These are phyloP conservation scores for Penicillium hesseltinei DNA, from an alignment of 2,329 filamentous ascomycete species.

Conservation along the genomic window DNA sequence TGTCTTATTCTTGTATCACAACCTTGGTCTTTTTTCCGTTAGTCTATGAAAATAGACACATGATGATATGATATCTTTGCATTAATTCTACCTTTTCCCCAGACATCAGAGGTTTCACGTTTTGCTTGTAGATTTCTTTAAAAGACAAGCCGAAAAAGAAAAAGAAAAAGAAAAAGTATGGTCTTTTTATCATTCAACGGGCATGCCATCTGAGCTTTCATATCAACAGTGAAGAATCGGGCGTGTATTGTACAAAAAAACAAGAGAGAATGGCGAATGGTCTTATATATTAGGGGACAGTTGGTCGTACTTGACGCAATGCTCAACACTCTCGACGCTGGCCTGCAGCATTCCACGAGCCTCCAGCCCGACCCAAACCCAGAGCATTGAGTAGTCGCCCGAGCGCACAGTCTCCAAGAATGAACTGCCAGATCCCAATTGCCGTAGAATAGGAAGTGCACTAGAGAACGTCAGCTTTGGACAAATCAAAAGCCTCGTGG, in stretches of 20 bases:
- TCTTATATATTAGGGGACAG: constrained; percentile 77
- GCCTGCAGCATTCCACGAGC: constrained; percentile 85
- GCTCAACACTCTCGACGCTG: constrained; percentile 83
- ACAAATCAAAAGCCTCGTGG: neutral
- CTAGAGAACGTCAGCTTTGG: constrained; percentile 45
- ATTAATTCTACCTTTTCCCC: neutral
- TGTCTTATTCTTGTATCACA: constrained; percentile 17
- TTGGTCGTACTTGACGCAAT: constrained; percentile 86
- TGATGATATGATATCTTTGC: constrained; percentile 13
- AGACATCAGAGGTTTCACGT: neutral
- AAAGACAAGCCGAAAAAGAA: neutral
- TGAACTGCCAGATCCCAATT: constrained; percentile 67
- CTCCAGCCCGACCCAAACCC: constrained; percentile 89
- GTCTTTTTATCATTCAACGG: neutral
- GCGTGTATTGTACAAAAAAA: constrained; percentile 10
- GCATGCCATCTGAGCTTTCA: constrained; percentile 6
- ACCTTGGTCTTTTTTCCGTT: constrained; percentile 1
- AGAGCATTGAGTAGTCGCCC: constrained; percentile 79
- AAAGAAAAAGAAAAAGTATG: neutral
- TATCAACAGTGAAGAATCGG: neutral
- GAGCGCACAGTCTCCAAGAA: constrained; percentile 62
- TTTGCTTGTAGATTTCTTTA: neutral
- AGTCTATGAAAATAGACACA: constrained; percentile 7
- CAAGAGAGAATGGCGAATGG: neutral
- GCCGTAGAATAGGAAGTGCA: constrained; percentile 83